Evolutionary conservation across 345 rosid genomes (phyloP), one percentile per base, ranked within the genome.

Genomic region (Brassica cretica): DNA sequence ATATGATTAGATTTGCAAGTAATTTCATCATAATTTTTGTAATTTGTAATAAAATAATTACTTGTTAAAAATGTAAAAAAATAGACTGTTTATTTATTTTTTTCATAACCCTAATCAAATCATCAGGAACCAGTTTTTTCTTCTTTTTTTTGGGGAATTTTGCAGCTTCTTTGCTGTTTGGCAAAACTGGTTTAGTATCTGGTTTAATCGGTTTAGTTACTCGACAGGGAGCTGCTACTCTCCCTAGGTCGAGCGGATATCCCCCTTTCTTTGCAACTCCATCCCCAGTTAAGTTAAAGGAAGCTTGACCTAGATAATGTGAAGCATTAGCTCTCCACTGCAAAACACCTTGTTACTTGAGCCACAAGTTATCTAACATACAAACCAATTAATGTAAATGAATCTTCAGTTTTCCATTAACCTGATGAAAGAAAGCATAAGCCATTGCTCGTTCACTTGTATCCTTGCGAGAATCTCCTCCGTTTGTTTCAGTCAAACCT

Each of bases 251-350:
- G 84, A 32, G 94, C 94, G 0, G 91, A 86, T 2, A 90, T 75
- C 96, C 97, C 88, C n/a, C 91, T 88, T 78, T 94, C 96, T 75
- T 84, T 84, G 97, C 97, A 92, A 81, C 94, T 94, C 93, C 98
- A 94, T 15, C 93, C 96, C 97, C 92, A 92, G 44, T 82, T 85
- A 88, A 75, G 66, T 82, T 86, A 75, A 84, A 92, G 29, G 88
- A 86, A 71, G 94, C 87, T 74, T 89, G 96, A 18, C 96, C 94
- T 4, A 94, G 87, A 79, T 88, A 90, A 46, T 88, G 94, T 65
- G 88, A 87, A 3, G 94, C 84, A 64, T 89, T 89, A 35, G 97
- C 93, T 76, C 92, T 90, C 98, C 97, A 92, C 98, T 91, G 83
- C 82, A 49, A 33, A 33, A 11, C 14, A 59, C 0, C 5, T 4